phyloP scores from a whole-genome alignment of 2,329 filamentous ascomycete genomes.

The Alternaria burnsii region DNA sequence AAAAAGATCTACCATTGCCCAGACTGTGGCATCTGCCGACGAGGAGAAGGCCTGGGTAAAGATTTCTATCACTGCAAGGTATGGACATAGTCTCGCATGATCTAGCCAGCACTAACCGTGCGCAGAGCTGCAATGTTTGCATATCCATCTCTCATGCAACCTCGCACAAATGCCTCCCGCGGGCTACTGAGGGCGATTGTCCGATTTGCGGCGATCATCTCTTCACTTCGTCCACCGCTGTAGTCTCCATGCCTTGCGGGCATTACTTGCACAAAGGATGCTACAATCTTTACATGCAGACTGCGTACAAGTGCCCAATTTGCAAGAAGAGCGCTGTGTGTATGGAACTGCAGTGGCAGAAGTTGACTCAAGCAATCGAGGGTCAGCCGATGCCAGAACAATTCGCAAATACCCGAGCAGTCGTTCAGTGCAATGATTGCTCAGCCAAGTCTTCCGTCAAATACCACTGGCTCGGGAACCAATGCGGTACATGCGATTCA shows the following conservation, averaged over 20 bases:
- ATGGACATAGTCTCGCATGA: slow-evolving; percentile 32
- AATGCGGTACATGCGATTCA: slow-evolving; percentile 72
- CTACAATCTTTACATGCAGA: slow-evolving; percentile 85
- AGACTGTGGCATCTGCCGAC: slow-evolving; percentile 94
- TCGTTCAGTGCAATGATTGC: slow-evolving; percentile 95
- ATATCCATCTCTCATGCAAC: slow-evolving; percentile 86
- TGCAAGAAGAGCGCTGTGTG: slow-evolving; percentile 97
- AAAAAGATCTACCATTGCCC: slow-evolving; percentile 96
- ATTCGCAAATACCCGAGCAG: slow-evolving; percentile 79
- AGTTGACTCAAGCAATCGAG: slow-evolving; percentile 85
- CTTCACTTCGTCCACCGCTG: slow-evolving; percentile 86
- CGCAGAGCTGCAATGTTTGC: slow-evolving; percentile 80
- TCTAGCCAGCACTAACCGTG: slow-evolving; percentile 31
- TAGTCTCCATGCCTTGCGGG: slow-evolving; percentile 94
- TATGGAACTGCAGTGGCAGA: slow-evolving; percentile 95
- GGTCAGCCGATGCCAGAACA: slow-evolving; percentile 91
- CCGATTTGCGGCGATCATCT: slow-evolving; percentile 97
- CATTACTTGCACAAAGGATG: slow-evolving; percentile 94
- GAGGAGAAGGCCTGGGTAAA: slow-evolving; percentile 89
- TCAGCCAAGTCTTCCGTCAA: slow-evolving; percentile 83
- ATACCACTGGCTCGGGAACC: slow-evolving; percentile 95
- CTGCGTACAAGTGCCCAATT: slow-evolving; percentile 94
- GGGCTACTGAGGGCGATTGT: slow-evolving; percentile 81
- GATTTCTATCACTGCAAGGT: slow-evolving; percentile 99
- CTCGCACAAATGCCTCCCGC: slow-evolving; percentile 92